Evolutionary conservation across 108 stramenopile genomes (phyloP).

Genomic region (Cylindrotheca fusiformis): DNA sequence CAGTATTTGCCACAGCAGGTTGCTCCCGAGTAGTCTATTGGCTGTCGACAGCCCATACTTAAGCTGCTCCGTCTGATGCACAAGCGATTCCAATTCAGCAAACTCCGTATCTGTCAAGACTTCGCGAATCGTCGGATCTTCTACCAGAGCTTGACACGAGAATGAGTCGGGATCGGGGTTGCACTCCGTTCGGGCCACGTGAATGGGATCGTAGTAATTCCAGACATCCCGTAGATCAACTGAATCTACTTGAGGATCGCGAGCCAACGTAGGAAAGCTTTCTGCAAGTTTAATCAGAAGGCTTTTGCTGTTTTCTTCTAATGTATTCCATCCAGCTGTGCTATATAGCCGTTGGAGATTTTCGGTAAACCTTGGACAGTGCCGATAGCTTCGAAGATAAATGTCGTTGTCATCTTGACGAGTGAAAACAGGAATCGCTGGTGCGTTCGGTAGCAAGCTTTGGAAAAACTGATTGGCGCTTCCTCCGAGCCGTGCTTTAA

Average conservation of each 20-base stretch:
- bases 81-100: slow-evolving; percentile 14
- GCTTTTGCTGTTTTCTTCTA: slow-evolving; percentile 21
- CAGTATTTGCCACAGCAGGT: slow-evolving; percentile 34
- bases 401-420: slow-evolving; percentile 28
- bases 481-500: slow-evolving; percentile 11
- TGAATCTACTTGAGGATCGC: slow-evolving; percentile 12
- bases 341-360: slow-evolving; percentile 27
- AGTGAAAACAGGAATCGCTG: slow-evolving; percentile 34
- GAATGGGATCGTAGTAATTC: slow-evolving; percentile 41
- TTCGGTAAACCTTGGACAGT: slow-evolving; percentile 31
- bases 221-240: slow-evolving; percentile 33
- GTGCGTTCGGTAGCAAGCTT: slow-evolving; percentile 9
- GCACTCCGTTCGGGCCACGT: slow-evolving; percentile 45
- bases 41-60: slow-evolving; percentile 28
- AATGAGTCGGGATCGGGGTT: background rate
- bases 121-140: slow-evolving; percentile 1
- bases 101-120: slow-evolving; percentile 22
- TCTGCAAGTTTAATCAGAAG: slow-evolving; percentile 29
- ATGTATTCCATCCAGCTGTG: slow-evolving; percentile 16
- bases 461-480: slow-evolving; percentile 11
- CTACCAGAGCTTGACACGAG: slow-evolving; percentile 5
- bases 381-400: slow-evolving; percentile 39
- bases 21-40: slow-evolving; percentile 31
- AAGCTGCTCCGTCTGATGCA: slow-evolving; percentile 23
- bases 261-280: slow-evolving; percentile 21